Evolutionary conservation across 2,329 filamentous ascomycete genomes (phyloP), one percentile per base, ranked within the genome.

Genomic region (Pseudogymnoascus sp.): DNA sequence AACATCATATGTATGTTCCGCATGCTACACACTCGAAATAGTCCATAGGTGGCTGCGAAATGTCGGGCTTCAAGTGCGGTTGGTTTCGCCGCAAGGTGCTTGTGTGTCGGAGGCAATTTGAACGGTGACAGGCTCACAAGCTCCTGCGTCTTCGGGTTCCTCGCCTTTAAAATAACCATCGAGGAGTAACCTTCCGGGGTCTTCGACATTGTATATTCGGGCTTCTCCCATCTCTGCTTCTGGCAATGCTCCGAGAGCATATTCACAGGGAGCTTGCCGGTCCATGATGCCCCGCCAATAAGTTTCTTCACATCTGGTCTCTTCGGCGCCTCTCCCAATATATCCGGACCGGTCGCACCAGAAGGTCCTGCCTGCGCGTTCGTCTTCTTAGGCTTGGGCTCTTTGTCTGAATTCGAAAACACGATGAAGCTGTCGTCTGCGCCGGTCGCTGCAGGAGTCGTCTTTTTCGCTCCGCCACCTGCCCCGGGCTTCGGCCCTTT

Each of bases 271-370:
- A 99, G 79, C 75, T 99, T 99, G 41, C 95, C 95, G 0, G 95
- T 99, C 95, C 95, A 99, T 69, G 92, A 97, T 64, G 91, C 86
- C 59, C 95, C 95, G 43, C 92, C 95, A 72, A 99, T 96, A 68
- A 99, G 79, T 69, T 96, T 91, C 75, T 89, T 88, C 50, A 83
- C 82, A 1, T 86, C 87, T 12, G 84, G 85, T 69, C 86, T 60
- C 61, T 72, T 71, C 10, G 72, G 69, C 2, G 70, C 68, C 62
- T 74, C 72, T 41, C 71, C 72, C 28, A 66, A 37, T 50, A 72
- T 60, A 14, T 64, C 70, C 22, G 70, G 69, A 16, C 69, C 70
- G 63, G 69, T 68, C 14, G 65, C 65, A 22, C 64, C 67, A 16
- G 66, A 63, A 2, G 67, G 41, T 5, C 67, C 68, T 14, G 64